phyloP scores from a whole-genome alignment of 768 basidiomycete species.

The Phlegmacium glaucopus region DNA sequence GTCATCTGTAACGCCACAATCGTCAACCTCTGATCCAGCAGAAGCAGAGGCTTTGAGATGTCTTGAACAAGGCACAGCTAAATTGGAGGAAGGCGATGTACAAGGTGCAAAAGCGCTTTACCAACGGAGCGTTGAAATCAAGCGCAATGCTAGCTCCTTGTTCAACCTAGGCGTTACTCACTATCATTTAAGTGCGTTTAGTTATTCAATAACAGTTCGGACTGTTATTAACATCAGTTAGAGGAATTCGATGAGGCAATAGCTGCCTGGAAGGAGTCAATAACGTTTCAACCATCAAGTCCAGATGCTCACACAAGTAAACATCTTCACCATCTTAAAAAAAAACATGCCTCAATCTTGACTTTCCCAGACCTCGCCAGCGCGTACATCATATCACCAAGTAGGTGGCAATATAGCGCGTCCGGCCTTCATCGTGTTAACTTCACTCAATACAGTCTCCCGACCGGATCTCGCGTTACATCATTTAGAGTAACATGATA shows the following conservation, averaged over 20 bases:
- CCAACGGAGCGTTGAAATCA: constrained; percentile 75
- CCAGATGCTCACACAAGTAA: constrained; percentile 86
- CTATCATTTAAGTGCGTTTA: constrained; percentile 76
- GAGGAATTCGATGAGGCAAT: constrained; percentile 90
- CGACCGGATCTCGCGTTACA: constrained; percentile 85
- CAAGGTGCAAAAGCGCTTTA: constrained; percentile 75
- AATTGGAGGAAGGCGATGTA: constrained; percentile 85
- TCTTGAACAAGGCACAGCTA: constrained; percentile 79
- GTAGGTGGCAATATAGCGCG: constrained; percentile 17
- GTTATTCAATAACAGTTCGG: neutral
- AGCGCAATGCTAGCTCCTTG: constrained; percentile 73
- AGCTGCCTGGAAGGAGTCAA: constrained; percentile 81
- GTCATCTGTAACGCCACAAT: constrained; percentile 76
- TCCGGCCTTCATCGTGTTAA: constrained; percentile 1
- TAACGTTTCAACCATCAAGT: constrained; percentile 75
- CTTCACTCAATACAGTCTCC: constrained; percentile 41
- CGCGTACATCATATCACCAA: constrained; percentile 79
- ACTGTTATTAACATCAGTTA: constrained; percentile 25
- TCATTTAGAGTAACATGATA: constrained; percentile 62
- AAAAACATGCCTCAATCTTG: constrained; percentile 5
- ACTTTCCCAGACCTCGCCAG: constrained; percentile 70
- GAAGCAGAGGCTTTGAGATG: constrained; percentile 76
- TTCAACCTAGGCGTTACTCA: constrained; percentile 90
- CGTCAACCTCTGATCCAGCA: constrained; percentile 79
- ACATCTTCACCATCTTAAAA: constrained; percentile 21